Evolutionary conservation across 495 filamentous ascomycete species (phyloP), one percentile per base, ranked within the genome.

Genomic region (Penicillium bovifimosum): DNA sequence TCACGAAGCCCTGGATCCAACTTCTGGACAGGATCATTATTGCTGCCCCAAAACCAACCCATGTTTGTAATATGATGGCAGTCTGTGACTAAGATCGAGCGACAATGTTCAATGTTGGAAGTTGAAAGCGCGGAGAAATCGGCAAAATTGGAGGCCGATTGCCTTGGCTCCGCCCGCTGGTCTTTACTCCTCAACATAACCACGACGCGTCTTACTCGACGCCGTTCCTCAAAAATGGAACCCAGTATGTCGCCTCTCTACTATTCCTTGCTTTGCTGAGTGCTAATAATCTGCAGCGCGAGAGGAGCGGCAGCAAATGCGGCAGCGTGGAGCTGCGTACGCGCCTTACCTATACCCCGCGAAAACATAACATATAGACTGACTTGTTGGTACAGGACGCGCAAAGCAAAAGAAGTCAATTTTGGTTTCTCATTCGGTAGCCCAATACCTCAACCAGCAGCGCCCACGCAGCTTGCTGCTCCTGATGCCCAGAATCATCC

Each of bases 1-100:
- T 91, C 85, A 36, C 86, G 86, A 31, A 96, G 80, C 53, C 78
- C 81, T 39, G 91, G 90, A 62, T 96, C 90, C 57, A 96, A 86
- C 59, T 87, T 83, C 58, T 81, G 75, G 62, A 92, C 81, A 47
- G 91, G 86, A 62, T 96, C 89, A 26, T 78, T 73, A 42, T 70
- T 61, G 56, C 68, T 74, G 27, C 72, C 76, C 80, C 80, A 85
- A 54, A 90, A 81, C 89, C 88, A 91, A 65, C 88, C 88, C 73
- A 73, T 76, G 50, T 48, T 33, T 50, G 42, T 6, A 13, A 10
- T 32, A n/a, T n/a, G n/a, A n/a, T 16, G 5, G 13, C 17, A 3
- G 43, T 39, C 9, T 36, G 27, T 24, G 5, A 26, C 1, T 6
- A 18, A n/a, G 18, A 49, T 36, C 36, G 17, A 27, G n/a, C 6